Conservation (phyloP, 2,329 filamentous ascomycete species). For the Aureobasidium mangrovei region DNA sequence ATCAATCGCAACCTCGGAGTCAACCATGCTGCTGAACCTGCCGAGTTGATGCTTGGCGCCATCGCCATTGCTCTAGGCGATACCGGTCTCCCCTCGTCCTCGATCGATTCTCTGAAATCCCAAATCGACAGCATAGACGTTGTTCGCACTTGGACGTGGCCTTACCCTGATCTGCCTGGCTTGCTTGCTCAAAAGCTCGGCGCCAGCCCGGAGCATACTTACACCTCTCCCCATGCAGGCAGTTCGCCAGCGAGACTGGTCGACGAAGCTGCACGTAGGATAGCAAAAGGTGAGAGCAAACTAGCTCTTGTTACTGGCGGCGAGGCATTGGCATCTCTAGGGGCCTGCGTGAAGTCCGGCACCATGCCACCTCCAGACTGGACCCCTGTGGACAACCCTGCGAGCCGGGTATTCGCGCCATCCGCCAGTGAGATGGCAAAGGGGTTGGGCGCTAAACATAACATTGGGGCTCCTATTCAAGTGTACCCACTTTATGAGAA, state of each 20-base stretch:
- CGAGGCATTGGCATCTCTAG: conserved; percentile 54
- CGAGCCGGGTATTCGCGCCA: conserved; percentile 43
- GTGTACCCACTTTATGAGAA: conserved; percentile 62
- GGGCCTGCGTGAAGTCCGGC: conserved; percentile 43
- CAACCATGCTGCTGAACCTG: conserved; percentile 50
- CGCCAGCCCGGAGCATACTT: conserved; percentile 39
- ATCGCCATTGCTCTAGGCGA: conserved; percentile 46
- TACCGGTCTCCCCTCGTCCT: conserved; percentile 28
- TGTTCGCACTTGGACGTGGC: conserved; percentile 58
- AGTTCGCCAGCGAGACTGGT: conserved; percentile 54
- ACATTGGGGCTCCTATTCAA: conserved; percentile 55
- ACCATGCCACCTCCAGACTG: conserved; percentile 52
- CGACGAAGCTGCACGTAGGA: conserved; percentile 53
- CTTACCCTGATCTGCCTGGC: conserved; percentile 50
- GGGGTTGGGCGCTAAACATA: conserved; percentile 50
- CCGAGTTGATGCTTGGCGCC: conserved; percentile 50
- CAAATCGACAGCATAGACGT: conserved; percentile 51
- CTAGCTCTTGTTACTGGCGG: conserved; percentile 55
- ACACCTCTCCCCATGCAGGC: conserved; percentile 52
- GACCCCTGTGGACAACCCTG: conserved; percentile 41
- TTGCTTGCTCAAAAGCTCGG: conserved; percentile 44
- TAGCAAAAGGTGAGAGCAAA: conserved; percentile 45
- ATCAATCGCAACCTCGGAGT: conserved; percentile 47
- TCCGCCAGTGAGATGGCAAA: conserved; percentile 33
- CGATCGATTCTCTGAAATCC: conserved; percentile 30